Evolutionary conservation across 495 filamentous ascomycete species (phyloP).

Genomic region (Aspergillus diversus): DNA sequence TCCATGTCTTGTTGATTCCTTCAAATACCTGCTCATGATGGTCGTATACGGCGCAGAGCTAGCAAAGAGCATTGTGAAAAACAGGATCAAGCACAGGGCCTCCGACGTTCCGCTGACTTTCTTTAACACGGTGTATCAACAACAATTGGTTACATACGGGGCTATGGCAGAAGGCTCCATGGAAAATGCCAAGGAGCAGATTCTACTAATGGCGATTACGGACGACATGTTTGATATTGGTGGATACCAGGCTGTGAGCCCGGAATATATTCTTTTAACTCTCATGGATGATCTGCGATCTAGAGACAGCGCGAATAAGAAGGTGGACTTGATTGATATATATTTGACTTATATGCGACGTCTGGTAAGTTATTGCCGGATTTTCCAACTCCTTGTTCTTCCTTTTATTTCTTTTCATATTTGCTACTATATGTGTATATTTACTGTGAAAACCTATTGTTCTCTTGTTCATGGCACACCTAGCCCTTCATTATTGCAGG

Average conservation of each 20-base stretch:
- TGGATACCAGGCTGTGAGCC: slow-evolving; percentile 2
- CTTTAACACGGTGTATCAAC: background rate
- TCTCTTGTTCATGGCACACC: too few species aligned
- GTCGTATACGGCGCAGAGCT: background rate
- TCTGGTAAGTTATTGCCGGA: background rate
- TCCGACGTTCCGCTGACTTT: background rate
- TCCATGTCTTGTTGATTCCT: background rate
- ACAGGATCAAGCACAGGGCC: background rate
- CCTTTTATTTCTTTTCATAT: too few species aligned
- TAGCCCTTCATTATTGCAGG: background rate
- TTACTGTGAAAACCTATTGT: too few species aligned
- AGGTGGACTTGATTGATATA: slow-evolving; percentile 3
- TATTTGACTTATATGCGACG: slow-evolving; percentile 5
- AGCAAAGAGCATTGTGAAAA: background rate
- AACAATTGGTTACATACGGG: background rate
- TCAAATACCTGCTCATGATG: slow-evolving; percentile 7
- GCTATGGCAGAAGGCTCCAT: background rate
- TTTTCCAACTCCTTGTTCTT: too few species aligned
- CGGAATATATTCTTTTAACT: background rate
- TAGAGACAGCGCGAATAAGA: slow-evolving; percentile 4
- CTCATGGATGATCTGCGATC: background rate
- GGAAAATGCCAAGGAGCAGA: slow-evolving; percentile 4
- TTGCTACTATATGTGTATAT: too few species aligned
- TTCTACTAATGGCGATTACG: slow-evolving; percentile 3
- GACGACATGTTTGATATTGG: slow-evolving; percentile 5